Percentiles rank a stretch among this genome's conserved stretches.
phyloP scores from a whole-genome alignment of 2,329 filamentous ascomycete genomes.

The Aspergillus melleus region DNA sequence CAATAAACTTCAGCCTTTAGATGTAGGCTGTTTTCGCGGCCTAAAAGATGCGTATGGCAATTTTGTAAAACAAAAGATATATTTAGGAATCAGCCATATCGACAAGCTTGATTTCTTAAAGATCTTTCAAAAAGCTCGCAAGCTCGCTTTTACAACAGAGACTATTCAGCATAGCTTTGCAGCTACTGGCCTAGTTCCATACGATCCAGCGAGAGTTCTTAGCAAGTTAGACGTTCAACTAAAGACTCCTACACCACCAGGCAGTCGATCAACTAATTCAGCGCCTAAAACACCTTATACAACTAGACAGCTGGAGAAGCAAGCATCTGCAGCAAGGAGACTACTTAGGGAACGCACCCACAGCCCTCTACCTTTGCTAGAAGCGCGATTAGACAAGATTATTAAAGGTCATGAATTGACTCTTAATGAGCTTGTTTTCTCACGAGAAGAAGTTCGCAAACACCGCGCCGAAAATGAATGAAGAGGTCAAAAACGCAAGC shows the following conservation, averaged over 20 bases:
- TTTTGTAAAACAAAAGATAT: too few relatives aligned
- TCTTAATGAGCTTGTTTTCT: too few relatives aligned
- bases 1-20: too few relatives aligned
- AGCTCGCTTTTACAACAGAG: too few relatives aligned
- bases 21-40: too few relatives aligned
- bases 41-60: too few relatives aligned
- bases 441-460: not conserved
- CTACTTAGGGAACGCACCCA: too few relatives aligned
- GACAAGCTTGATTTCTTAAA: too few relatives aligned
- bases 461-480: not conserved
- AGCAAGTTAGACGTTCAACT: slow-evolving; percentile 1
- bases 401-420: not conserved
- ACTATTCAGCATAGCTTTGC: not conserved
- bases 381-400: not conserved
- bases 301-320: slow-evolving; percentile 1
- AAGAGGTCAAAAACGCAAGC: not conserved
- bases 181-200: slow-evolving; percentile 2
- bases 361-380: not conserved
- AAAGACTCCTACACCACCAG: not conserved
- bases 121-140: too few relatives aligned
- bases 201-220: not conserved
- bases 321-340: not conserved
- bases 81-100: too few relatives aligned
- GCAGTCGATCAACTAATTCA: slow-evolving; percentile 1
- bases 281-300: slow-evolving; percentile 1